Evolutionary conservation across 495 filamentous ascomycete genomes (phyloP), one percentile per base, ranked within the genome.

Genomic region (Aspergillus campestris): DNA sequence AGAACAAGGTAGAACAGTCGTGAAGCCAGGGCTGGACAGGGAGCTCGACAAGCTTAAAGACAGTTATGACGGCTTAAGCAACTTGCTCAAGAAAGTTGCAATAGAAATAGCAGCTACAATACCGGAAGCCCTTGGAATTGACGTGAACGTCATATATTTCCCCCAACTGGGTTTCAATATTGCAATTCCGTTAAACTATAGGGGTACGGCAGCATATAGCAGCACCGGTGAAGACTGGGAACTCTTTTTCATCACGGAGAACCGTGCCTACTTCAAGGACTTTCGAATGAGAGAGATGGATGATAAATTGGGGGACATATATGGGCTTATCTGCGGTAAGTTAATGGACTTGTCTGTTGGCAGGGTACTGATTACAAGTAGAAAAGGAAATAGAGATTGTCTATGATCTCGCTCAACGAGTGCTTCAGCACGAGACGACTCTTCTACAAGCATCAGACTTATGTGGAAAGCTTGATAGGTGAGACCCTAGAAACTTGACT

Each of bases 381-480:
- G 92, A 97, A 55, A 84, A 80, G 45, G 92, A 97, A 55, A 94
- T 97, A 43, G 86, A 95, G 53, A 83, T 98, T 18, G 76, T 91
- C 4, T 82, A 95, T 61, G 73, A 82, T 10, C 74, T 97, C 29
- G 80, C 87, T 1, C 79, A 86, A 28, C 69, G 67, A 44, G 74
- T 96, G 27, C 69, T 94, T 5, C 71, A 80, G 45, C 81, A 85
- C 50, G 85, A 91, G 59, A 69, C 74, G 11, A 58, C 80, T 7
- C 75, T 97, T 5, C 69, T 77, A 6, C 53, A 65, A 7, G 80
- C 82, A 15, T 92, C 88, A 1, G 81, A 87, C 52, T 62, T 90
- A 8, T 85, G 85, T 57, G 90, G 89, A 13, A 87, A 97, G 52
- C 77, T 98, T 31, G 91, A 97, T 50, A 75, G 79, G 81, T 79